Base-by-base conservation (phyloP, 495 filamentous ascomycete genomes). In the Achaetomiella virescens region DNA sequence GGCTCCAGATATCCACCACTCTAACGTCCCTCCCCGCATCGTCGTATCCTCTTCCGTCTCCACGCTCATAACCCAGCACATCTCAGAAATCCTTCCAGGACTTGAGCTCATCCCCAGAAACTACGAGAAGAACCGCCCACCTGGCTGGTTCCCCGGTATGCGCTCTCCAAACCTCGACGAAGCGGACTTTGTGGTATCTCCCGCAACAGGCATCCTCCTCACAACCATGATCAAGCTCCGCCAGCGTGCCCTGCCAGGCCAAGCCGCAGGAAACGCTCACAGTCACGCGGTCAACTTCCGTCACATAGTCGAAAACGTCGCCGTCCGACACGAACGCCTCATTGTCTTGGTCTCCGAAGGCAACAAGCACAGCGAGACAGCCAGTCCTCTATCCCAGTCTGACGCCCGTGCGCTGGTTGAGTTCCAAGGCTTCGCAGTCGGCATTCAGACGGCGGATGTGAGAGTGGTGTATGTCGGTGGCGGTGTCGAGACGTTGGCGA, bases 161-260 rank as follows among this genome's bases (percentile, higher is more conserved):
- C 46, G 55, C 18, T 70, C 71, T 10, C 64, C 72, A 11, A 65
- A 75, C 17, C 65, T 69, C 2, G 68, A 77, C 12, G 90, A 95
- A 67, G 88, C 88, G 10, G 91, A 96, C 65, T 58, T 96, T 14
- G 82, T 87, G 29, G 58, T 91, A 42, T 90, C 89, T 0, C 84
- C 89, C 0, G 72, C 73, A 2, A 85, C 81, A 0, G 89, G 87
- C 1, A 71, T 95, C 14, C 63, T 95, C 10, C 62, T 86, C 7
- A 88, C 88, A 10, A 88, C 84, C 1, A 73, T 90, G 6, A 82
- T 91, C 58, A 81, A 84, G 58, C 81, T 88, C 47, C 88, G 86
- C 31, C 90, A 96, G 62, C 77, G 78, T 45, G 66, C 82, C 6
- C 72, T 89, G 0, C 88, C 89, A 1, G 75, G 83, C 46, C 52